Evolutionary conservation across 306 rosid species (phyloP).

Genomic region (Gleditsia sinensis): DNA sequence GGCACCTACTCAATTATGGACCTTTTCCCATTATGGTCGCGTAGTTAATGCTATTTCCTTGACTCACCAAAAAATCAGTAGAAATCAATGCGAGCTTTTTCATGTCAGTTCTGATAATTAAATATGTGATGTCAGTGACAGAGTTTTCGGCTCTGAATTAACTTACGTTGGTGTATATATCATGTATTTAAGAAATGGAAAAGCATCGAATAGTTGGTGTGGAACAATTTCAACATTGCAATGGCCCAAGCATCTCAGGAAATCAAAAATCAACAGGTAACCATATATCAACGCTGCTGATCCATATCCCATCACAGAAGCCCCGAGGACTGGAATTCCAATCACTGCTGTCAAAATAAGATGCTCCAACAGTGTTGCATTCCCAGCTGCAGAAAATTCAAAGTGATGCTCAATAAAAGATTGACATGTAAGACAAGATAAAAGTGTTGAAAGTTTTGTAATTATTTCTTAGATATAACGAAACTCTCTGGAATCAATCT

Average conservation of each 20-base stretch:
- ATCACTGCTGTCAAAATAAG: conserved; percentile 49
- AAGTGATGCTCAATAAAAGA: background rate
- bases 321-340: conserved; percentile 74
- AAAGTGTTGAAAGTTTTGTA: background rate
- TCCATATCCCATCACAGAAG: conserved; percentile 68
- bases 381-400: conserved; percentile 61
- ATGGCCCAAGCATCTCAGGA: conserved; percentile 79
- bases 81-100: conserved; percentile 18
- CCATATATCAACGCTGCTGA: conserved; percentile 55
- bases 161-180: conserved; percentile 92
- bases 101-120: background rate
- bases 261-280: conserved; percentile 69
- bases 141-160: background rate
- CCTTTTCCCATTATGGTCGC: background rate
- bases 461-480: background rate
- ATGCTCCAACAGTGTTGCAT: conserved; percentile 76
- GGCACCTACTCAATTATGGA: background rate
- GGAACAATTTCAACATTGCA: conserved; percentile 77
- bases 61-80: conserved; percentile 1
- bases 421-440: background rate
- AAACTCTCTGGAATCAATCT: background rate
- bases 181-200: conserved; percentile 69
- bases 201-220: conserved; percentile 50
- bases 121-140: background rate
- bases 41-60: conserved; percentile 33